Evolutionary conservation across 164 flowering plant genomes (phyloP), one percentile per base, ranked within the genome.

Genomic region (Saururus chinensis): DNA sequence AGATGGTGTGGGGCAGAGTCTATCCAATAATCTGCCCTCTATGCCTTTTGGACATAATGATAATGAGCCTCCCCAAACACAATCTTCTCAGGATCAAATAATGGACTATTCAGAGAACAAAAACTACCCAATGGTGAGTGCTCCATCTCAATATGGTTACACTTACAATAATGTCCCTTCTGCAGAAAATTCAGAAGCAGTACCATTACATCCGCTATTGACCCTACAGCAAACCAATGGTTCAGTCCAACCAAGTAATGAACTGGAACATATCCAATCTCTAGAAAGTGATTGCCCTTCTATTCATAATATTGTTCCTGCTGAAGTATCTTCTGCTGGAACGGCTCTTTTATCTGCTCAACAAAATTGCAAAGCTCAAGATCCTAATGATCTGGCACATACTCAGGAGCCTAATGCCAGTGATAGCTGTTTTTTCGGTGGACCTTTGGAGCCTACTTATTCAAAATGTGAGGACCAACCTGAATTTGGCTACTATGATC

Each of bases 401-500:
- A 21, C 41, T 61, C 69, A 65, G 60, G 73, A 70, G 48, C 30
- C 63, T 58, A 64, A 68, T 73, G 76, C 66, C 19, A 81, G 75
- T 65, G 83, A 70, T 51, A 70, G 59, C 45, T 62, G 52, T 60
- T 30, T 59, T 16, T 65, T 81, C 54, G 75, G 53, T 61, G 76
- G 74, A 55, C 61, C 68, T 60, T 60, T 60, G 56, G 48, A 26
- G 64, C 69, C 71, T 51, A 79, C 70, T 26, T 70, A 69, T 74
- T 57, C 70, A 21, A 81, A 70, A 54, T 75, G 80, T 55, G 82
- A 80, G 72, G 74, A 75, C 67, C 71, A 64, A 14, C 56, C 67
- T 53, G 90, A 83, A 41, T 66, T 69, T 60, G 57, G 76, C 68
- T 69, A 78, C 60, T 56, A 40, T 45, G 89, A 84, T 57, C 72